Evolutionary conservation across 2,329 filamentous ascomycete species (phyloP).

Genomic region (Dactylellina drechsleri): DNA sequence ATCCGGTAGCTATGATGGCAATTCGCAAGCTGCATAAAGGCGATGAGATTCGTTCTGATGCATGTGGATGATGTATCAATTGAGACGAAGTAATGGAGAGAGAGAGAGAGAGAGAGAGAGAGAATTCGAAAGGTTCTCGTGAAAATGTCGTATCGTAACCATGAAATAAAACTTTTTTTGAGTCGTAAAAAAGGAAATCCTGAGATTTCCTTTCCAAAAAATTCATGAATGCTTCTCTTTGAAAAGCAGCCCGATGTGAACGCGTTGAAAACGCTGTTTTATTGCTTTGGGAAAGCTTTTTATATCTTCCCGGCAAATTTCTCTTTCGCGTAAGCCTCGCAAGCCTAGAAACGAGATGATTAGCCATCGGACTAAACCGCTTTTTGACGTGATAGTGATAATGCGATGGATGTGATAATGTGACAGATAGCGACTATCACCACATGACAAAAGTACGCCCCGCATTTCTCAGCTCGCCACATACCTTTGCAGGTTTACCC

Average conservation of each 20-base stretch:
- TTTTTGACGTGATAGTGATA: constrained; percentile 49
- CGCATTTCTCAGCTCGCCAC: constrained; percentile 56
- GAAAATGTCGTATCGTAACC: constrained; percentile 51
- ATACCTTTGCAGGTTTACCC: constrained; percentile 93
- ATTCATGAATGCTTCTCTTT: constrained; percentile 22
- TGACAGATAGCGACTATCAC: constrained; percentile 36
- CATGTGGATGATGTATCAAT: background rate
- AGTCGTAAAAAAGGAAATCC: constrained; percentile 34
- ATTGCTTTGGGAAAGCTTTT: constrained; percentile 22
- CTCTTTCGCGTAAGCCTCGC: constrained; percentile 94
- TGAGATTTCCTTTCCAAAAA: constrained; percentile 13
- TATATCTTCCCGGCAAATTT: constrained; percentile 73
- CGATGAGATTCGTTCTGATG: constrained; percentile 33
- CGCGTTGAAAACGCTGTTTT: constrained; percentile 45
- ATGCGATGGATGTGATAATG: constrained; percentile 33
- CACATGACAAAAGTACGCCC: constrained; percentile 39
- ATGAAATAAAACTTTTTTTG: constrained; percentile 48
- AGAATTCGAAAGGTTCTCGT: constrained; percentile 33
- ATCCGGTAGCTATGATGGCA: constrained; percentile 16
- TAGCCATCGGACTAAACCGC: constrained; percentile 53
- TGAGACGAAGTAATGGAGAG: constrained; percentile 3
- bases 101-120: constrained; percentile 12
- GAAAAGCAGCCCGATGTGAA: background rate
- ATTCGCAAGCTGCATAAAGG: constrained; percentile 19
- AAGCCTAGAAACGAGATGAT: constrained; percentile 68